A percentile compares a stretch with the other conserved stretches of the same genome.
phyloP scores from a whole-genome alignment of 1,284 basidiomycete species.

The Apiotrichum gracile region DNA sequence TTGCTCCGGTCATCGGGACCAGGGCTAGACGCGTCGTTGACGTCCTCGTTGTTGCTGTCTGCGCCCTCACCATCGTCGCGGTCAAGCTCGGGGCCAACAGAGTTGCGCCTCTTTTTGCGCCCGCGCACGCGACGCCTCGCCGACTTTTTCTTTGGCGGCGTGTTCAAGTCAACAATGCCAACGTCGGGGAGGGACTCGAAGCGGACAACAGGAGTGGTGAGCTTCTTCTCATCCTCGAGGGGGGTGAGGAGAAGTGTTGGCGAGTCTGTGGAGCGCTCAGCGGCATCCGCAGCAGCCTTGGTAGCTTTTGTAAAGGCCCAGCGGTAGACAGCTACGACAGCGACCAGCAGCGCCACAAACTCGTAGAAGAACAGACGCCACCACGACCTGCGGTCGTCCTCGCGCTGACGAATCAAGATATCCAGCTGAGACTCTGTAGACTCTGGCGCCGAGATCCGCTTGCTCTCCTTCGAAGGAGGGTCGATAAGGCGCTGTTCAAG shows the following conservation, averaged over 20 bases:
- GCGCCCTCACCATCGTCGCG: conserved; percentile 53
- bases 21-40: conserved; percentile 10
- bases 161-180: neutral
- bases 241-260: neutral
- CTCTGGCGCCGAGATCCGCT: neutral
- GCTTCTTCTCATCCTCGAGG: neutral
- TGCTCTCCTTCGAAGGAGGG: conserved; percentile 21
- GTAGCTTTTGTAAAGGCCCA: conserved; percentile 15
- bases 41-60: conserved; percentile 8
- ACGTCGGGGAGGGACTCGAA: conserved; percentile 11
- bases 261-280: conserved; percentile 5
- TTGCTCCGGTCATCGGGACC: conserved; percentile 10
- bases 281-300: conserved; percentile 12
- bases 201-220: conserved; percentile 10
- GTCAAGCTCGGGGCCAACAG: conserved; percentile 11
- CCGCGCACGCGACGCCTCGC: conserved; percentile 28
- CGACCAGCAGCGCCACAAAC: conserved; percentile 11
- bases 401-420: neutral
- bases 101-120: conserved; percentile 33
- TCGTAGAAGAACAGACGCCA: conserved; percentile 20
- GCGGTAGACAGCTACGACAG: conserved; percentile 18
- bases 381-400: neutral
- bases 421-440: conserved; percentile 3
- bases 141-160: conserved; percentile 25
- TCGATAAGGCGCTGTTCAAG: conserved; percentile 29